Base-by-base conservation (phyloP, 345 rosid genomes). In the Eucalyptus microcorys region DNA sequence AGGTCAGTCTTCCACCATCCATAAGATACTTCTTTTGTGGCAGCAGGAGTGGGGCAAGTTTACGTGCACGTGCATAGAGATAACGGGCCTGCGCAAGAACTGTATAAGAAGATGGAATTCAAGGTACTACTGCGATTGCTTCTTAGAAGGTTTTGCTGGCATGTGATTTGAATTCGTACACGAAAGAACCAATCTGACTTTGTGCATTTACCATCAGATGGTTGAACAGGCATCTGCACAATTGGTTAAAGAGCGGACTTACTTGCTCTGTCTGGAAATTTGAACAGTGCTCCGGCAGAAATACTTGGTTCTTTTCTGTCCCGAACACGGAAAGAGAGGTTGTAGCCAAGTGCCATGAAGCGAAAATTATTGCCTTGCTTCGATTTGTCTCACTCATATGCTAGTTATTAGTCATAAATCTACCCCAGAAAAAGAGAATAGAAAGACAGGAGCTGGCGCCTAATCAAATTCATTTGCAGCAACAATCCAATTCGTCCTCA, bases 1-100 rank as follows among this genome's bases (percentile, higher is more conserved):
- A 32, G 24, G 83, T 76, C 27, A 2, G 8, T 19, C 42, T 76
- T 76, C 83, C 24, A 19, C 14, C 47, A 37, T 76, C 47, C 42
- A 76, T 19, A 21, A 37, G 47, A 76, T 52, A 17, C 66, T 86
- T 27, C 61, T 86, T 86, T 21, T 86, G 40, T 34, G 45, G 57
- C 57, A 26, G 91, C 94, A 95, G 98, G 97, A 89, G 93, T 95
- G 87, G 95, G 90, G 90, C 87, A 89, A 66, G 93, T 96, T 45
- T 96, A 94, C 86, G 95, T 96, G 83, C 99, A 96, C 92, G 99
- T 97, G 86, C 92, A 93, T 88, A 94, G 92, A 92, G 88, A 91
- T 91, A 97, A 97, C 89, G 79, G 49, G 71, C 92, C 93, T 87
- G 99, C 99, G 24, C 95, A 93, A 86, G 89, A 94, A 48, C 92